A percentile compares a stretch with the other conserved stretches of the same genome.
Conservation (phyloP, 2,329 filamentous ascomycete species). For the Aspergillus hortae region DNA sequence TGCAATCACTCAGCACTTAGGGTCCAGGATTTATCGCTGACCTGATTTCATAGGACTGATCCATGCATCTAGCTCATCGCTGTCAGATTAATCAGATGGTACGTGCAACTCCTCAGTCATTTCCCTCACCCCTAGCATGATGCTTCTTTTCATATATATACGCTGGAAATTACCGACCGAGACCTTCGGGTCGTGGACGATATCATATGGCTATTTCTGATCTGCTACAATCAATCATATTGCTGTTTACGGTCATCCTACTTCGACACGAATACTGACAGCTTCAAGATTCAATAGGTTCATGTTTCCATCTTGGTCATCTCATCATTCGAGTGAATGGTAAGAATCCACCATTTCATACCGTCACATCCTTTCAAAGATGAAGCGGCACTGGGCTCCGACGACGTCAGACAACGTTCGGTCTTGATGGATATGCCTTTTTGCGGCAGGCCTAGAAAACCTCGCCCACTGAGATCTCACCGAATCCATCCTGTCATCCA, state of each 20-base stretch:
- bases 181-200: constrained; percentile 67
- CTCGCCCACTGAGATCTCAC: constrained; percentile 80
- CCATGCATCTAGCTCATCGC: constrained; percentile 5
- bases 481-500: constrained; percentile 19
- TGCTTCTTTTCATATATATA: constrained; percentile 59
- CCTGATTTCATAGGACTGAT: constrained; percentile 14
- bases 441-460: constrained; percentile 99
- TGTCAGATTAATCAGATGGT: not conserved
- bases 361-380: constrained; percentile 27
- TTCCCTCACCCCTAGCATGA: constrained; percentile 42
- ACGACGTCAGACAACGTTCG: constrained; percentile 54
- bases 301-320: not conserved
- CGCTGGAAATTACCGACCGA: constrained; percentile 98
- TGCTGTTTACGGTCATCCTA: constrained; percentile 15
- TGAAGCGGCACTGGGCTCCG: constrained; percentile 91
- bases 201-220: constrained; percentile 85
- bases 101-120: not conserved
- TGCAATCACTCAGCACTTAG: constrained; percentile 2
- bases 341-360: constrained; percentile 4
- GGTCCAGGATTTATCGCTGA: constrained; percentile 9
- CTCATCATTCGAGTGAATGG: not conserved
- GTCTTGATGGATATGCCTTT: constrained; percentile 80
- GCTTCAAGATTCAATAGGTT: constrained; percentile 13
- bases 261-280: constrained; percentile 14
- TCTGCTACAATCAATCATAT: constrained; percentile 25